Evolutionary conservation across 192 early-diverging fungal genomes (phyloP).

Genomic region (Physocladia obscura): DNA sequence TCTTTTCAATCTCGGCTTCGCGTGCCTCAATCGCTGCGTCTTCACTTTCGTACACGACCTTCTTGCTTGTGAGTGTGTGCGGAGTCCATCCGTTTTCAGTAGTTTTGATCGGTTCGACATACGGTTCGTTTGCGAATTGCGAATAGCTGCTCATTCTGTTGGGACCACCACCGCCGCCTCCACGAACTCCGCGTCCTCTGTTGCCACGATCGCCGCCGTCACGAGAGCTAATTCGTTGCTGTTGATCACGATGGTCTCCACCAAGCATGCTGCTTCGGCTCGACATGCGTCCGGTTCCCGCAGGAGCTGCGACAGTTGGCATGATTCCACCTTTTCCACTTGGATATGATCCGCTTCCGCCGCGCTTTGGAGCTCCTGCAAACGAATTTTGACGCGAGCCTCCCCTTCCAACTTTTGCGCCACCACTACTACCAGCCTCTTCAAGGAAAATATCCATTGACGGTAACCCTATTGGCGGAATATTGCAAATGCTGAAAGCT

Average conservation of each 20-base stretch:
- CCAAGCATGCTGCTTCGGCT: not conserved
- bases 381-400: slow-evolving; percentile 37
- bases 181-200: slow-evolving; percentile 2
- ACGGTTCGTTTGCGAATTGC: slow-evolving; percentile 1
- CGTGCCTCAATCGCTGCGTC: slow-evolving; percentile 36
- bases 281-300: not conserved
- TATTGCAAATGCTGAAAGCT: slow-evolving; percentile 70
- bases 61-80: slow-evolving; percentile 31
- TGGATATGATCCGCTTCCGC: not conserved
- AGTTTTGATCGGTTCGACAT: slow-evolving; percentile 77
- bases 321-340: not conserved
- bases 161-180: slow-evolving; percentile 29
- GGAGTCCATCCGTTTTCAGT: slow-evolving; percentile 82
- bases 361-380: not conserved
- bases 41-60: slow-evolving; percentile 31
- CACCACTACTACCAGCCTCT: slow-evolving; percentile 40
- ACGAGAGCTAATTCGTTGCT: slow-evolving; percentile 20
- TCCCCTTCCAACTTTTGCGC: slow-evolving; percentile 31
- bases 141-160: not conserved
- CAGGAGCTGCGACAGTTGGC: slow-evolving; percentile 12
- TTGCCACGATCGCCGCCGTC: slow-evolving; percentile 11
- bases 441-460: slow-evolving; percentile 47
- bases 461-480: slow-evolving; percentile 57
- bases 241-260: too few species aligned
- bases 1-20: slow-evolving; percentile 40